Percentiles rank a stretch among this genome's conserved stretches.
phyloP scores from a whole-genome alignment of 108 stramenopile genomes.

The Cyclotella baltica region DNA sequence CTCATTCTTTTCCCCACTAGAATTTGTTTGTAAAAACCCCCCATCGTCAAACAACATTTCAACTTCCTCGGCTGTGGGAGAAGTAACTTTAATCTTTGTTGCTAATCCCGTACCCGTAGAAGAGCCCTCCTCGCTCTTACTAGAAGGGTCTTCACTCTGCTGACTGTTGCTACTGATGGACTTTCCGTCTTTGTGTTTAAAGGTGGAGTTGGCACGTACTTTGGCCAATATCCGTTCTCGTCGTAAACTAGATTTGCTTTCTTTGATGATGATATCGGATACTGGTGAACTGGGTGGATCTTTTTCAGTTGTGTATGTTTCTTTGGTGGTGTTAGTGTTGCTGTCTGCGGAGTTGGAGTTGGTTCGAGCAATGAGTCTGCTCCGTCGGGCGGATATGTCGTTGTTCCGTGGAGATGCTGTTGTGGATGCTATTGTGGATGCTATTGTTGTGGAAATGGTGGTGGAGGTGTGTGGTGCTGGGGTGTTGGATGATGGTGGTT shows the following conservation, averaged over 20 bases:
- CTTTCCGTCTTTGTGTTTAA: not conserved
- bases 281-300: not conserved
- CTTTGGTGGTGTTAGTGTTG: not conserved
- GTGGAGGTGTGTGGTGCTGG: not conserved
- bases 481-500: not conserved
- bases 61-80: conserved; percentile 35
- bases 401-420: not conserved
- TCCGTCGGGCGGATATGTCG: not conserved
- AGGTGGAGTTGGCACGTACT: conserved; percentile 16
- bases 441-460: not conserved
- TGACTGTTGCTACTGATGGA: not conserved
- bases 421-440: not conserved
- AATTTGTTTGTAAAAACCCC: not conserved
- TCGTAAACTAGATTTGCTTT: not conserved
- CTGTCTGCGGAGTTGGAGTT: not conserved
- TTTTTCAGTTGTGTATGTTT: not conserved
- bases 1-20: not conserved
- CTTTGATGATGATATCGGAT: not conserved
- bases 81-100: conserved; percentile 24
- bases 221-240: conserved; percentile 18
- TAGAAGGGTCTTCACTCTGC: not conserved
- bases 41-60: conserved; percentile 40
- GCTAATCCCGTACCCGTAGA: not conserved
- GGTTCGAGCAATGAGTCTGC: not conserved
- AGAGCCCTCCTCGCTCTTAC: too few relatives aligned